Evolutionary conservation across 352 stramenopile species (phyloP).

Genomic region (Globisporangium paroecandrum): DNA sequence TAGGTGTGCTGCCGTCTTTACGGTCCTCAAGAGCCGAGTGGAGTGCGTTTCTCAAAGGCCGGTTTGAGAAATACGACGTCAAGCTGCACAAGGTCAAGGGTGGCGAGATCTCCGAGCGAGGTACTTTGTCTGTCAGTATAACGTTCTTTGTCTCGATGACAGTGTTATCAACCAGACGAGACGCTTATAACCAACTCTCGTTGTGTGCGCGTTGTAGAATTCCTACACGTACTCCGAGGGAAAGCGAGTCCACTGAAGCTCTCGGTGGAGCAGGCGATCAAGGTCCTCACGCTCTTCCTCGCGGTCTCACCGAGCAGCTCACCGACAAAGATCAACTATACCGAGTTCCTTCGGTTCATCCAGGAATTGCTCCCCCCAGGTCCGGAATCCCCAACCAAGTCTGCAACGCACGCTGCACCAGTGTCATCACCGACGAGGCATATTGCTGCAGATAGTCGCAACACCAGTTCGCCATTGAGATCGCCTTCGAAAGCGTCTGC

Average conservation of each 20-base stretch:
- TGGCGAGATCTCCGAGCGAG: conserved; percentile 29
- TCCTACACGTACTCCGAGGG: conserved; percentile 30
- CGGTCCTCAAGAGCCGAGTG: conserved; percentile 19
- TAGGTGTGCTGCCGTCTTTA: conserved; percentile 18
- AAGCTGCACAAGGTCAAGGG: conserved; percentile 28
- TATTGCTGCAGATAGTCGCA: not conserved
- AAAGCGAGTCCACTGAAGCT: conserved; percentile 24
- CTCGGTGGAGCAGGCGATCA: conserved; percentile 29
- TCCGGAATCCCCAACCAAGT: not conserved
- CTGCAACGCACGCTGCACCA: not conserved
- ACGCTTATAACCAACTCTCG: not conserved
- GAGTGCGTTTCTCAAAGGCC: conserved; percentile 24
- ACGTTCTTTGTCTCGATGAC: no score
- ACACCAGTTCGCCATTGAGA: not conserved
- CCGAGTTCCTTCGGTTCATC: conserved; percentile 33
- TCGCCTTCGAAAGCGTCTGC: not conserved
- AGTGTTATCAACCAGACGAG: no score
- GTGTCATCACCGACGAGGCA: not conserved
- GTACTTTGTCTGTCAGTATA: conserved; percentile 11
- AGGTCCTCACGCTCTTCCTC: conserved; percentile 35
- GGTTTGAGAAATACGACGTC: conserved; percentile 43
- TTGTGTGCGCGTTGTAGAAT: conserved; percentile 19
- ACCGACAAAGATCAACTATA: conserved; percentile 25
- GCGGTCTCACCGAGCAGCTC: conserved; percentile 26
- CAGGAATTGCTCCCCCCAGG: not conserved